Evolutionary conservation across 257 asterid species (phyloP).

Genomic region (Cinchona pubescens): DNA sequence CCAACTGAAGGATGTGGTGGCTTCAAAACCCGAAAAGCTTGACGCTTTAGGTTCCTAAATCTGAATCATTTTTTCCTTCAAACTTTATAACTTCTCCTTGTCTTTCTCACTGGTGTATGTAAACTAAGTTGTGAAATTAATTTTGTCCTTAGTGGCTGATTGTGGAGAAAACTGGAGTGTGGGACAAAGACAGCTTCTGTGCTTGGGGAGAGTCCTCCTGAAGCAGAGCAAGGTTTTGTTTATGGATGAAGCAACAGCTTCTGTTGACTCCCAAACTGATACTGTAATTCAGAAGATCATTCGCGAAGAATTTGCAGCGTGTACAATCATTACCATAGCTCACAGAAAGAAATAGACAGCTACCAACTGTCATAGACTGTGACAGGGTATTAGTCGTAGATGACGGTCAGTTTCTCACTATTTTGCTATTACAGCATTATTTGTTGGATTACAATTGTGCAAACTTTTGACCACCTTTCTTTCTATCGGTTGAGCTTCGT

Average conservation of each 20-base stretch:
- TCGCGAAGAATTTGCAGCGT: conserved; percentile 52
- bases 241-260: conserved; percentile 91
- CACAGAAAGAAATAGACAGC: too few species aligned
- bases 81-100: not conserved
- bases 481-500: not conserved
- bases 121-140: not conserved
- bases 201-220: conserved; percentile 73
- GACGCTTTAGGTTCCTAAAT: conserved; percentile 42
- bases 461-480: not conserved
- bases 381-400: conserved; percentile 64
- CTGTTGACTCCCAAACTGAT: conserved; percentile 81
- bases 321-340: conserved; percentile 71
- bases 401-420: conserved; percentile 45
- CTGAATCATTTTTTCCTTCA: not conserved
- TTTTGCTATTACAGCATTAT: not conserved
- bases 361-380: conserved; percentile 72
- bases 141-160: conserved; percentile 38
- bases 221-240: conserved; percentile 52
- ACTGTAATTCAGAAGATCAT: conserved; percentile 58
- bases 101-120: not conserved
- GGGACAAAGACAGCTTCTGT: conserved; percentile 75
- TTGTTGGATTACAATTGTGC: not conserved
- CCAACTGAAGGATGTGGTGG: conserved; percentile 70
- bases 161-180: conserved; percentile 85
- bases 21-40: conserved; percentile 57